A percentile compares a stretch with the other conserved stretches of the same genome.
phyloP scores from a whole-genome alignment of 768 basidiomycete genomes.

The Tricholoma flavovirens region DNA sequence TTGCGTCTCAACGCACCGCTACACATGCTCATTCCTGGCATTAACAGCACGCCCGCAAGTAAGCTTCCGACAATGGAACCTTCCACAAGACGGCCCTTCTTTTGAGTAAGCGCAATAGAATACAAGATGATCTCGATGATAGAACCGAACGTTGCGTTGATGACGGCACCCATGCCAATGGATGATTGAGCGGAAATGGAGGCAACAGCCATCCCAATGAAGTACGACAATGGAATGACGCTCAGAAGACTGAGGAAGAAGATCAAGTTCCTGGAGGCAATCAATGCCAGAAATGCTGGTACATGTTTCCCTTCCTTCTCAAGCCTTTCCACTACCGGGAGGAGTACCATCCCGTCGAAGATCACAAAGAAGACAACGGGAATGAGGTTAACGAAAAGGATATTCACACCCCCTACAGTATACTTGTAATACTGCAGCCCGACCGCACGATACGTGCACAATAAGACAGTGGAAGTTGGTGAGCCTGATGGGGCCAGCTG shows the following conservation, averaged over 20 bases:
- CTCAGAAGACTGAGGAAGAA: conserved; percentile 82
- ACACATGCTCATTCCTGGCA: conserved; percentile 97
- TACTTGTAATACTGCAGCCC: conserved; percentile 98
- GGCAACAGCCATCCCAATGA: conserved; percentile 99
- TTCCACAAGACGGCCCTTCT: conserved; percentile 92
- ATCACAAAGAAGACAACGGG: conserved; percentile 95
- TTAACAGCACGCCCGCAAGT: conserved; percentile 90
- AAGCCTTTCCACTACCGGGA: conserved; percentile 60
- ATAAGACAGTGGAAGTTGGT: conserved; percentile 80
- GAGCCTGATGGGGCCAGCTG: conserved; percentile 83
- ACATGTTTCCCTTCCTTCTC: conserved; percentile 50
- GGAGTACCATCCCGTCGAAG: conserved; percentile 82
- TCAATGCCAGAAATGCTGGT: conserved; percentile 57
- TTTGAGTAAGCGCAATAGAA: conserved; percentile 79
- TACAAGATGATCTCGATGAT: conserved; percentile 97
- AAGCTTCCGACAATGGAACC: conserved; percentile 95
- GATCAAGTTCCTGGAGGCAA: conserved; percentile 73
- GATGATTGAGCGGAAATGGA: conserved; percentile 98
- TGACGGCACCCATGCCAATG: conserved; percentile 99
- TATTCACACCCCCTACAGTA: conserved; percentile 97
- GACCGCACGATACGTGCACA: conserved; percentile 90
- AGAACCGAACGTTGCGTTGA: conserved; percentile 99
- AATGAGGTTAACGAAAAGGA: conserved; percentile 92
- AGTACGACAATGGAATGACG: conserved; percentile 96
- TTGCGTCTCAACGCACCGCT: conserved; percentile 84